Percentiles rank a stretch among this genome's conserved stretches.
These are phyloP conservation scores for Solanum dulcamara DNA, from an alignment of 257 asterid genomes.

Conservation along the genomic window DNA sequence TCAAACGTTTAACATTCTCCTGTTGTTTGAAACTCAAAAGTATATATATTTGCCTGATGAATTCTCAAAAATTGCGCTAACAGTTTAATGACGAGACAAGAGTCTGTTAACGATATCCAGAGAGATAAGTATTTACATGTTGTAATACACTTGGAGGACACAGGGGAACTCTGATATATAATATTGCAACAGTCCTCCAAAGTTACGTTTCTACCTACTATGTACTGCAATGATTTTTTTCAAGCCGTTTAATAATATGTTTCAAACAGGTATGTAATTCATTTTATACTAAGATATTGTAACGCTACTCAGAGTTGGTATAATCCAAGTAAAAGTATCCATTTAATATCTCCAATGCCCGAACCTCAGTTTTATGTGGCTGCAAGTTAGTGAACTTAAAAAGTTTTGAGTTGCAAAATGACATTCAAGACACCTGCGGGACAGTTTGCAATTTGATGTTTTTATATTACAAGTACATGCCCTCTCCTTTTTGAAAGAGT, in stretches of 20 bases:
- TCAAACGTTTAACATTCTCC: conserved; percentile 3
- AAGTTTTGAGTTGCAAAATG: not conserved
- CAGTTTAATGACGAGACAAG: not conserved
- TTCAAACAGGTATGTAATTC: not conserved
- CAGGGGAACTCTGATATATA: not conserved
- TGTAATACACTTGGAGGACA: not conserved
- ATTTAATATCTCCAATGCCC: not conserved
- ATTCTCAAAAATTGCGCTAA: not conserved
- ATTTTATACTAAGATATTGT: not conserved
- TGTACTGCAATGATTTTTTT: not conserved
- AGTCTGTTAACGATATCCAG: not conserved
- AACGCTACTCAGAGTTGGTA: not conserved
- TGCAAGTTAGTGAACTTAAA: not conserved
- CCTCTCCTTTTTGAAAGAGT: not conserved
- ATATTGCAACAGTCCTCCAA: not conserved
- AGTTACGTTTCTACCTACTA: not conserved
- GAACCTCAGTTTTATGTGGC: not conserved
- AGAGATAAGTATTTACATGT: not conserved
- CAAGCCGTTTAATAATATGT: not conserved
- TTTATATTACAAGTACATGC: not conserved
- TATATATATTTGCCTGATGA: not conserved
- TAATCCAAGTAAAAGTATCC: not conserved
- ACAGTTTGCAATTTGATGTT: not conserved
- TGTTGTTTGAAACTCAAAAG: not conserved
- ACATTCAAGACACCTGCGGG: not conserved